These are phyloP conservation scores for Dittrichia graveolens DNA, from an alignment of 129 eudicot species.

Conservation along the genomic window DNA sequence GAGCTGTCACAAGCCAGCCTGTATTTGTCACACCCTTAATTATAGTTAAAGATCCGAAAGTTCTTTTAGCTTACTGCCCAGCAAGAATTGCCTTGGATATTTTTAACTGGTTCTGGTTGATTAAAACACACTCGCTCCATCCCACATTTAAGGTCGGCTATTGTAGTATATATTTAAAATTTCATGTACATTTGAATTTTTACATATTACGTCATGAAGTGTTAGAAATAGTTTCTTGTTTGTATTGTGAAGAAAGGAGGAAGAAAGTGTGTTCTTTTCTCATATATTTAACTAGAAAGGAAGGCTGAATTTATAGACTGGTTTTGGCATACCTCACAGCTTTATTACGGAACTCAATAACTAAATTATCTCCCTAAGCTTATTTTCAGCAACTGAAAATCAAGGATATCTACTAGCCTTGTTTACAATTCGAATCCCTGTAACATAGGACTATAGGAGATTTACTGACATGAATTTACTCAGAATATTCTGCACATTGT, in stretches of 20 bases:
- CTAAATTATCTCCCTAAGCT: too few species aligned
- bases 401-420: too few species aligned
- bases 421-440: too few species aligned
- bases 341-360: too few species aligned
- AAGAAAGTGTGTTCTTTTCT: too few species aligned
- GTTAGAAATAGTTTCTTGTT: neutral
- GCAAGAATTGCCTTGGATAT: conserved; percentile 10
- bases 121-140: neutral
- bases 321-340: too few species aligned
- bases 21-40: conserved; percentile 9
- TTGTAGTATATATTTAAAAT: neutral
- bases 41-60: conserved; percentile 2
- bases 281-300: too few species aligned
- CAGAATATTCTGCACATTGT: neutral
- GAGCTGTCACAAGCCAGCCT: conserved; percentile 11
- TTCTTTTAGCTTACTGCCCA: neutral
- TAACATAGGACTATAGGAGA: too few species aligned
- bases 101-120: conserved; percentile 6
- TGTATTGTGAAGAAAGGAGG: neutral
- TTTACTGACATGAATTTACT: too few species aligned
- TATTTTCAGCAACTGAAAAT: too few species aligned
- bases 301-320: too few species aligned
- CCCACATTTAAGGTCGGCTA: conserved; percentile 9
- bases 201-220: conserved; percentile 1
- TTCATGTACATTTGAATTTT: neutral